Conservation (phyloP, 2,329 filamentous ascomycete species). For the Aspergillus phoenicis region DNA sequence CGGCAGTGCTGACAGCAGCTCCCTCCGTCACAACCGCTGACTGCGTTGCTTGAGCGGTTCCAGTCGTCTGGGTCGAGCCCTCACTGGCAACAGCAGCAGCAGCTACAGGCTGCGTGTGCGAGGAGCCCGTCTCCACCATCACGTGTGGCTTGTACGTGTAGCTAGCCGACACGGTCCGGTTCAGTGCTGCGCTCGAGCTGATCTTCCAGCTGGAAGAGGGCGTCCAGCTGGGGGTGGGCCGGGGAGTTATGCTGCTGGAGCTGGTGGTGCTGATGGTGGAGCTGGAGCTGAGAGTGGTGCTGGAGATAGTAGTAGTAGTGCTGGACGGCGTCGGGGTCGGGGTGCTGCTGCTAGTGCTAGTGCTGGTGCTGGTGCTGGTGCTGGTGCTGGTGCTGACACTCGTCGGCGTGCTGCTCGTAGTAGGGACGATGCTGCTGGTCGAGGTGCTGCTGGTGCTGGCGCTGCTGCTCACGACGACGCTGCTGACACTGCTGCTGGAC, state of each 20-base stretch:
- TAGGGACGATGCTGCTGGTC: constrained; percentile 17
- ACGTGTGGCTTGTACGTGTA: constrained; percentile 19
- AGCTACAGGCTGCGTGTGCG: background rate
- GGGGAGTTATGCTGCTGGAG: constrained; percentile 15
- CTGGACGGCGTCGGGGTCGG: constrained; percentile 17
- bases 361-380: constrained; percentile 16
- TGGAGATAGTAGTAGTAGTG: constrained; percentile 12
- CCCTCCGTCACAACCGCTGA: constrained; percentile 10
- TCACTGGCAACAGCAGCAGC: background rate
- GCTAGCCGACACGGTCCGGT: constrained; percentile 10
- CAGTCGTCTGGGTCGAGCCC: background rate
- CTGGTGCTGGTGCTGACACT: constrained; percentile 16
- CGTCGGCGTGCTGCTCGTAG: constrained; percentile 17
- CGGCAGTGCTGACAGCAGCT: constrained; percentile 24
- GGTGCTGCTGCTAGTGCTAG: constrained; percentile 4
- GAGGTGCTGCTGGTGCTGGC: constrained; percentile 15
- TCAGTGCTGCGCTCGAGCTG: constrained; percentile 13
- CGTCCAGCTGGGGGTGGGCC: background rate
- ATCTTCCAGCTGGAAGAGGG: constrained; percentile 11
- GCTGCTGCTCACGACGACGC: constrained; percentile 6
- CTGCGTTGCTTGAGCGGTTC: background rate
- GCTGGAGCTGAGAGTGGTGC: constrained; percentile 16
- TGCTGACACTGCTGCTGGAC: constrained; percentile 10
- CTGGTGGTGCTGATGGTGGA: constrained; percentile 21
- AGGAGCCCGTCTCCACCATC: constrained; percentile 16